Evolutionary conservation across 331 rosid species (phyloP), one percentile per base, ranked within the genome.

Genomic region (Malus hybrid): DNA sequence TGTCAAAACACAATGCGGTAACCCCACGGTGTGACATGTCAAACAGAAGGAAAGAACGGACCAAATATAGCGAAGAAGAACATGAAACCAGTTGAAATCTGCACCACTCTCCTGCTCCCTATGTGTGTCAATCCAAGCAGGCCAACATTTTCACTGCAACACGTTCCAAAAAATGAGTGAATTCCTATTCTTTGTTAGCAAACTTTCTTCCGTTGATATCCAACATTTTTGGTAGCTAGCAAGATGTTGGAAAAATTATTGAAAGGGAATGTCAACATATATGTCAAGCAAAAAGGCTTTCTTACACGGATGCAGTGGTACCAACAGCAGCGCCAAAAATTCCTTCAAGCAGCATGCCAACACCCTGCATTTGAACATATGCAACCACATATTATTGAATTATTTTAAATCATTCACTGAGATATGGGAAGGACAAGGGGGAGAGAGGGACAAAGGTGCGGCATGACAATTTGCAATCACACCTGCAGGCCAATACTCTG

Each of bases 101-200:
- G 97, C 87, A 92, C 97, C 1, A 90, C 96, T 80, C 99, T 88
- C 83, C 99, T 82, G 90, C 99, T 95, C 63, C 99, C 99, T 52
- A 95, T 95, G 75, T 76, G 90, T 0, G 99, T 95, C 76, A 95
- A 77, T 71, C 99, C 99, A 77, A 95, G 97, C 44, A 92, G 88
- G 28, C 99, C 99, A 29, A 90, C 93, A 80, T 95, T 95, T 83
- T 95, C 99, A 19, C 99, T 95, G 88, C 84, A 81, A 50, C 79
- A 8, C 71, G 72, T 73, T 32, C 10, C 11, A 57, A 78, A 63
- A 54, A 67, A 33, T 71, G 19, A 20, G 42, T 52, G 31, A 65
- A 9, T 42, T 54, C 75, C 55, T 56, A 32, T 18, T 71, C 31
- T 55, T n/a, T 16, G 20, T 15, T 8, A 64, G 34, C 44, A 29